phyloP scores from a whole-genome alignment of 345 rosid genomes.

The Atalantia buxifolia region DNA sequence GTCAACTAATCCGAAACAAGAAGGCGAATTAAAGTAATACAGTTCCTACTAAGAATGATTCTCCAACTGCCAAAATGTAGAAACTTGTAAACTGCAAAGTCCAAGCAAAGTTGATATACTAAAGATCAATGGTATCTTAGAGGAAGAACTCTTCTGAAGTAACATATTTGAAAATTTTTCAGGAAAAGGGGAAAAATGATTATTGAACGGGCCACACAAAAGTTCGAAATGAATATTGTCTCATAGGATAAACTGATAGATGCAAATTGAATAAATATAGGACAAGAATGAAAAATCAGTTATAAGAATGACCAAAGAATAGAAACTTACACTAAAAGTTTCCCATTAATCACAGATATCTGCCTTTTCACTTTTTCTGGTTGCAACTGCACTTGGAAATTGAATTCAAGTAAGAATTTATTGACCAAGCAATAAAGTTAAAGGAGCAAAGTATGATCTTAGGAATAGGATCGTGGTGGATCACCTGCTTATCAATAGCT shows the following conservation, averaged over 20 bases:
- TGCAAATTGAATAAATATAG: background rate
- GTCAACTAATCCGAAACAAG: conserved; percentile 38
- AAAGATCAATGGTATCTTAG: background rate
- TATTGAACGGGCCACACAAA: background rate
- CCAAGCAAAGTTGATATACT: background rate
- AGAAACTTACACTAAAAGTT: conserved; percentile 70
- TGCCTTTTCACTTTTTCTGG: conserved; percentile 85
- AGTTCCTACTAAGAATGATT: too few species aligned
- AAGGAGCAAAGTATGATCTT: background rate
- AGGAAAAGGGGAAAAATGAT: background rate
- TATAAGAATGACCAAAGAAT: background rate
- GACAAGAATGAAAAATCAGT: background rate
- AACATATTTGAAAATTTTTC: background rate
- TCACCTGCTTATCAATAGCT: conserved; percentile 88
- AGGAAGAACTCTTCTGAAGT: background rate
- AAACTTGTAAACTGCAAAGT: background rate
- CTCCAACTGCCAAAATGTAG: conserved; percentile 56
- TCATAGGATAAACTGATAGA: background rate
- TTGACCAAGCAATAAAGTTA: background rate
- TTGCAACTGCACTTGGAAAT: conserved; percentile 63
- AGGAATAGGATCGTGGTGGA: background rate
- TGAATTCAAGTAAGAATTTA: background rate
- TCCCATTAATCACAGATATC: conserved; percentile 62
- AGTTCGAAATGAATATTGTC: background rate
- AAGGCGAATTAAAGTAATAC: too few species aligned